Percentiles rank a stretch among this genome's conserved stretches.
phyloP scores from a whole-genome alignment of 495 filamentous ascomycete species.

The Cairneyella variabilis region DNA sequence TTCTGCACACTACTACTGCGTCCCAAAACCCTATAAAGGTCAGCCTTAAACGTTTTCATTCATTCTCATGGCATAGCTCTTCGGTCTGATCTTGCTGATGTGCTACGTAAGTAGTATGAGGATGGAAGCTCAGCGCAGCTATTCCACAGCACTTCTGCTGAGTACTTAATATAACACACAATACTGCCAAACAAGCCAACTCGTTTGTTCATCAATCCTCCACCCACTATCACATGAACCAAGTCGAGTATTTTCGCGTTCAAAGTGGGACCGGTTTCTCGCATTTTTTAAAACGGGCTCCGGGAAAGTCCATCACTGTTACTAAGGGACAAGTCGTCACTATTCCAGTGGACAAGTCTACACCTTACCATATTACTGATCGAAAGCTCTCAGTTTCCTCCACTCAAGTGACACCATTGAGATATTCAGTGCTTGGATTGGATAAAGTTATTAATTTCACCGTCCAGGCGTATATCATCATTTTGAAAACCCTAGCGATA shows the following conservation, averaged over 20 bases:
- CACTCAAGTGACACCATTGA: too few species aligned
- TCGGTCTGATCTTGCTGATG: too few species aligned
- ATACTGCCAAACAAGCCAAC: neutral
- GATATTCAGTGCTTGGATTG: too few species aligned
- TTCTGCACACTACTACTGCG: neutral
- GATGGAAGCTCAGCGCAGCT: neutral
- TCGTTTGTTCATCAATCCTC: neutral
- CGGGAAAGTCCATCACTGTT: too few species aligned
- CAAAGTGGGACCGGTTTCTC: neutral
- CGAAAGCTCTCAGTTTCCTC: too few species aligned
- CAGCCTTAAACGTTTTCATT: too few species aligned
- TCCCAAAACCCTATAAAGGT: neutral
- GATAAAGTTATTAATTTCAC: too few species aligned
- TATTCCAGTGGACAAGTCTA: too few species aligned
- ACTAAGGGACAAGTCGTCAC: too few species aligned
- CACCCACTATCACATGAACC: neutral
- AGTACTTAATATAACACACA: neutral
- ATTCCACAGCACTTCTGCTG: neutral
- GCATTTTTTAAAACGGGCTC: neutral
- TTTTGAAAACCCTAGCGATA: constrained; percentile 10
- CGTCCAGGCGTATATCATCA: constrained; percentile 11
- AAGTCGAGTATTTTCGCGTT: neutral
- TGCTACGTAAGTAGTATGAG: too few species aligned
- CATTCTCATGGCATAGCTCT: too few species aligned
- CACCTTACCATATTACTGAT: too few species aligned